Evolutionary conservation across 306 rosid species (phyloP).

Genomic region (Sophora flavescens): DNA sequence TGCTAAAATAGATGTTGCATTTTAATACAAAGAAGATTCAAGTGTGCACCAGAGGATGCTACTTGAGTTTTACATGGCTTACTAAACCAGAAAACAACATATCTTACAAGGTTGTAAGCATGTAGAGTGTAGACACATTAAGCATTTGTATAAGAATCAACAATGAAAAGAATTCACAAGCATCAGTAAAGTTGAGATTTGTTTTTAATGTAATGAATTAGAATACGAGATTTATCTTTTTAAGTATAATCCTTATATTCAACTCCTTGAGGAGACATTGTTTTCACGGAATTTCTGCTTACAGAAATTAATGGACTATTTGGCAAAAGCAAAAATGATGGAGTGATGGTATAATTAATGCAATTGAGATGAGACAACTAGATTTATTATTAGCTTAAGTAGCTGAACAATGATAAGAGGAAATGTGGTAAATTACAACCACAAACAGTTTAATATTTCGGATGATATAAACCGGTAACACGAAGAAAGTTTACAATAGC

Average conservation of each 20-base stretch:
- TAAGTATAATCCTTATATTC: too few species aligned
- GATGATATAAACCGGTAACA: slow-evolving; percentile 29
- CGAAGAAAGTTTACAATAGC: slow-evolving; percentile 36
- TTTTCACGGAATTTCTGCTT: too few species aligned
- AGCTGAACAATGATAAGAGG: background rate
- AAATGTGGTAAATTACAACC: slow-evolving; percentile 1
- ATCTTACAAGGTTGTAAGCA: too few species aligned
- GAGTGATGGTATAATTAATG: background rate
- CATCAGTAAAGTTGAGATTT: too few species aligned
- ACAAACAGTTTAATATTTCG: background rate
- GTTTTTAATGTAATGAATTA: too few species aligned
- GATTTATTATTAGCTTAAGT: too few species aligned
- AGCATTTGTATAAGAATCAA: too few species aligned
- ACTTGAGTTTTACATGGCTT: background rate
- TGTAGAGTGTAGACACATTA: too few species aligned
- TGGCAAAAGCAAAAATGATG: background rate
- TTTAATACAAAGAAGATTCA: slow-evolving; percentile 27
- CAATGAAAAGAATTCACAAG: too few species aligned
- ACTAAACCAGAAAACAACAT: too few species aligned
- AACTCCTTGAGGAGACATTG: too few species aligned
- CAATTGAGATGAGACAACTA: background rate
- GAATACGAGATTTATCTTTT: too few species aligned
- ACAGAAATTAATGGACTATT: background rate
- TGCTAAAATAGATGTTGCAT: slow-evolving; percentile 1
- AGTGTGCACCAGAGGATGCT: slow-evolving; percentile 19